Evolutionary conservation across 768 basidiomycete species (phyloP).

Genomic region (Hypholoma fasciculare): DNA sequence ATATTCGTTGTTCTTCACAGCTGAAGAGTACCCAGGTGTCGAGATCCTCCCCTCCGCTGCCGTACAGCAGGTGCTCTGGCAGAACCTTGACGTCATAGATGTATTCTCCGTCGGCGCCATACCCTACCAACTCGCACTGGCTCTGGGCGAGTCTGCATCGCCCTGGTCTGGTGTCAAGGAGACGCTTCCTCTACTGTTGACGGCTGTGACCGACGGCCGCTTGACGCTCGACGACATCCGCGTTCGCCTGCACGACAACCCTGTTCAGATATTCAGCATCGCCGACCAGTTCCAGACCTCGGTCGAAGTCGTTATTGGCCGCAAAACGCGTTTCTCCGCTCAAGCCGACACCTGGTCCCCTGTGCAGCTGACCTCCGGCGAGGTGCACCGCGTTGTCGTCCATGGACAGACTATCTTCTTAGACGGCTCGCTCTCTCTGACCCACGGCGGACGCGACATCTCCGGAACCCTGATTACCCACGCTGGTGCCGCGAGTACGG

Average conservation of each 20-base stretch:
- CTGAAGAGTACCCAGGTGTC: conserved; percentile 68
- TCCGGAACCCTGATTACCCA: conserved; percentile 54
- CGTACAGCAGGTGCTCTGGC: conserved; percentile 86
- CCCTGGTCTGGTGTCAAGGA: conserved; percentile 85
- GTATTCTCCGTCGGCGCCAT: conserved; percentile 87
- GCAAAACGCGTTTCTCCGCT: conserved; percentile 57
- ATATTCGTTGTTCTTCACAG: conserved; percentile 86
- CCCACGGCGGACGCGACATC: conserved; percentile 69
- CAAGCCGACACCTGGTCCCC: conserved; percentile 78
- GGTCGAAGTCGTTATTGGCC: conserved; percentile 90
- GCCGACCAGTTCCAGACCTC: conserved; percentile 85
- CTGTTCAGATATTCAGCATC: conserved; percentile 86
- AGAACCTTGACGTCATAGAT: conserved; percentile 81
- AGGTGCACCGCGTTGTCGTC: conserved; percentile 88
- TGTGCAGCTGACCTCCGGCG: conserved; percentile 62
- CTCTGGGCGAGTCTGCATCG: conserved; percentile 59
- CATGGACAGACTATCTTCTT: conserved; percentile 88
- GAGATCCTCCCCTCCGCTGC: conserved; percentile 66
- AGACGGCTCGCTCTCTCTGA: conserved; percentile 71
- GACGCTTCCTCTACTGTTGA: conserved; percentile 82
- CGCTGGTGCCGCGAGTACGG: conserved; percentile 15
- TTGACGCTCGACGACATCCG: conserved; percentile 84
- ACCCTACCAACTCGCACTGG: conserved; percentile 73
- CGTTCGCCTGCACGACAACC: conserved; percentile 87
- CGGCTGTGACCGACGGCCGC: conserved; percentile 78